Evolutionary conservation across 345 rosid genomes (phyloP).

Genomic region (Toxicodendron radicans): DNA sequence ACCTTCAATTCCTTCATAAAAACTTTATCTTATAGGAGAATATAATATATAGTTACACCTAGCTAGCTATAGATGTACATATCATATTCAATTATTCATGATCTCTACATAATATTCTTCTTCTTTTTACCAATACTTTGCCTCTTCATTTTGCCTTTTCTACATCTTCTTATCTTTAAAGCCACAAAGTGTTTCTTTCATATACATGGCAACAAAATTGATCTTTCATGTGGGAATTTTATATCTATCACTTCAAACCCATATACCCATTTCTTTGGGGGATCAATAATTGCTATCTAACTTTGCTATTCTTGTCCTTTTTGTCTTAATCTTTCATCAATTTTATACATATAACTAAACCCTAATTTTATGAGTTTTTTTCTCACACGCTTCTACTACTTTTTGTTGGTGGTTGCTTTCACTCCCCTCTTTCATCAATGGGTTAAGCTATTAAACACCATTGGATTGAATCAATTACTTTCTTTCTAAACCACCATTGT

Average conservation of each 20-base stretch:
- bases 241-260: neutral
- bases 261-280: neutral
- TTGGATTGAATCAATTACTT: too few species aligned
- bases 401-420: neutral
- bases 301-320: neutral
- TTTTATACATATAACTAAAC: neutral
- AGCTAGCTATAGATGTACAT: too few species aligned
- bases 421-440: neutral
- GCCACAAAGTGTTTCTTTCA: neutral
- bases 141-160: neutral
- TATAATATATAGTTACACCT: too few species aligned
- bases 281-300: neutral
- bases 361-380: neutral
- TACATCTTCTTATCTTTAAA: constrained; percentile 7
- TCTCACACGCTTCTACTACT: neutral
- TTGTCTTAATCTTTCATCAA: neutral
- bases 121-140: neutral
- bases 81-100: neutral
- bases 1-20: neutral
- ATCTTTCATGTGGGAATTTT: constrained; percentile 18
- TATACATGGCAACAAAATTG: constrained; percentile 25
- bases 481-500: too few species aligned
- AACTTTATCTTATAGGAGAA: neutral
- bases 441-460: too few species aligned
- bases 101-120: too few species aligned